Evolutionary conservation across 768 basidiomycete genomes (phyloP), one percentile per base, ranked within the genome.

Genomic region (Kwoniella mangroviensis): DNA sequence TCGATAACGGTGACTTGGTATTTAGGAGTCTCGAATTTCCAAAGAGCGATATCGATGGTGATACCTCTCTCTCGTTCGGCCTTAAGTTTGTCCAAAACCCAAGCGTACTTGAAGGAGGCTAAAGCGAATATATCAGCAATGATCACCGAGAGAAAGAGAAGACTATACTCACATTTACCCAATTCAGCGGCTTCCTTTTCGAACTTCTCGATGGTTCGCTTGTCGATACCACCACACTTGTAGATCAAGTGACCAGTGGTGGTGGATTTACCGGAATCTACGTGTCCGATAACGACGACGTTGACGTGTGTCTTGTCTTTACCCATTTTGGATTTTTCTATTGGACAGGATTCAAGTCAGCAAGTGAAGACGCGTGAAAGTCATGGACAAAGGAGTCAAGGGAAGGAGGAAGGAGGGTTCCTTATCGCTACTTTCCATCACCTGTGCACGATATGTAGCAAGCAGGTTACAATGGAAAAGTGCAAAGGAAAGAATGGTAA

Each of bases 181-280:
- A 99, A 92, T 85, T 99, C 97, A 87, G 94, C 93, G 81, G 97
- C 97, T 87, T 99, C 97, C 91, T 99, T 99, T 89, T 99, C 97
- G 88, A 98, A 98, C 88, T 98, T 97, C 87, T 83, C 82, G 74
- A 83, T 83, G 74, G 82, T 83, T 73, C 82, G 80, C 79, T 98
- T 99, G 86, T 99, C 97, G 88, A 99, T 99, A 92, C 97, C 97
- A 90, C 97, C 97, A 85, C 97, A 99, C 91, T 99, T 97, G 93
- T 98, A 98, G 90, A 98, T 98, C 88, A 99, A 89, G 88, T 99
- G 97, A 78, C 97, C 97, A 79, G 97, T 99, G 83, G 97, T 99
- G 87, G 97, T 99, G 69, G 96, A 98, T 88, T 98, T 99, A 79
- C 96, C 96, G 85, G 96, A 98, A 88, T 98, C 79, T 73, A 80